Base-by-base conservation (phyloP, 2,329 filamentous ascomycete genomes). In the Plectosphaerella sp. region DNA sequence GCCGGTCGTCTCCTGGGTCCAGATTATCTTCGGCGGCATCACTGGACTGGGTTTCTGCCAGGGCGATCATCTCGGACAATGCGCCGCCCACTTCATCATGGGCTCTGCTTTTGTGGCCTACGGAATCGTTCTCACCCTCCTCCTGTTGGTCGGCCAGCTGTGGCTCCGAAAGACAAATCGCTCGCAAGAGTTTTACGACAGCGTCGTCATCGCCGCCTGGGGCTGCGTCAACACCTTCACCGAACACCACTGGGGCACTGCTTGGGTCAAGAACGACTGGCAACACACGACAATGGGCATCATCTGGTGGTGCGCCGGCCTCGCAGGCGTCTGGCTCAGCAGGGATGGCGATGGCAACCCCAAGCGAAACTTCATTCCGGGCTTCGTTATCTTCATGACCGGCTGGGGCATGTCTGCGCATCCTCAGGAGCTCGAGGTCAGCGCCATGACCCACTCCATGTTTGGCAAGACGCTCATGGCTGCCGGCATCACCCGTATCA, bases 221-320 rank as follows among this genome's bases (percentile, higher is more conserved):
- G 94, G 93, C 35, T 95, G 91, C 65, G 87, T 99, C 71, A 99
- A 97, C 70, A 97, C 94, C 9, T 97, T 99, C 61, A 99, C 94
- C 16, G 94, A 97, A 70, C 94, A 99, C 67, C 84, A 88, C 49
- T 99, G 94, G 94, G 94, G 94, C 51, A 78, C 78, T 1, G 80
- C 83, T 1, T 99, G 94, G 94, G 91, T 88, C 49, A 84, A 83
- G 70, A 97, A 97, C 64, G 94, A 99, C 68, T 84, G 96, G 73
- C 93, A 99, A 69, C 94, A 99, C 69, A 99, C 94, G 0, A 90
- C 89, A n/a, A 97, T 99, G 93, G 94, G 94, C n/a, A 84, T 99
- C 56, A 85, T 99, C 49, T 99, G 94, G 94, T 99, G 93, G 93
- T 89, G 86, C 62, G 93, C 94, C 8, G 94, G 94, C 22, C 74